Evolutionary conservation across 2,329 filamentous ascomycete genomes (phyloP), one percentile per base, ranked within the genome.

Genomic region (Fusarium keratoplasticum): DNA sequence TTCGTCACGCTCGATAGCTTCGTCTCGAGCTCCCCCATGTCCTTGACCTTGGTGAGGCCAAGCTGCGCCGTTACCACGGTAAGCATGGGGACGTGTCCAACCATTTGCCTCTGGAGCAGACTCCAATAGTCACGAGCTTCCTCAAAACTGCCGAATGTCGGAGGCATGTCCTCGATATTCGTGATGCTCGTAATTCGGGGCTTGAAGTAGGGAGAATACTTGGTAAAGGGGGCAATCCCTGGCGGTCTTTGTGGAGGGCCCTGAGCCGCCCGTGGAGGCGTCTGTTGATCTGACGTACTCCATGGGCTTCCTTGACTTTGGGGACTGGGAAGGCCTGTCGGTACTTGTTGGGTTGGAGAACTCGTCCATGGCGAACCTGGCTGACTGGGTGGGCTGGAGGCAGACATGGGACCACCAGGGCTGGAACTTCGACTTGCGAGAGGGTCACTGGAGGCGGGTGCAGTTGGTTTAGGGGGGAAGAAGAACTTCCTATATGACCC

Each of bases 121-220:
- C 72, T 78, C 83, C 83, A 85, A 68, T 84, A 85, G 2, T 79
- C 80, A 7, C 81, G 77, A 5, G 81, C 81, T 22, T 84, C 82
- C 10, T 81, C 79, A n/a, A 82, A 71, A 6, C 80, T 70, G 8
- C 50, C 57, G 50, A 85, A 84, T 6, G 67, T 63, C 0, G 61
- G 62, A 0, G 83, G 83, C 76, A 84, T 78, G 2, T 81, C 75
- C 7, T 81, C 78, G 6, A 84, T 73, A 0, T 76, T 77, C 1
- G 71, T 81, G 29, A 84, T 80, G 14, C 70, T 72, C 2, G 79
- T 76, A 36, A 78, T 73, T 14, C 79, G 80, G 3, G 78, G 83
- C 25, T 78, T 80, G 71, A 80, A 84, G 54, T 83, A 85, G 0
- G 78, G 83, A 2, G 81, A 83, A 60, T 83, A 76, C 38, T 82